Evolutionary conservation across 257 asterid genomes (phyloP).

Genomic region (Jasminum sambac): DNA sequence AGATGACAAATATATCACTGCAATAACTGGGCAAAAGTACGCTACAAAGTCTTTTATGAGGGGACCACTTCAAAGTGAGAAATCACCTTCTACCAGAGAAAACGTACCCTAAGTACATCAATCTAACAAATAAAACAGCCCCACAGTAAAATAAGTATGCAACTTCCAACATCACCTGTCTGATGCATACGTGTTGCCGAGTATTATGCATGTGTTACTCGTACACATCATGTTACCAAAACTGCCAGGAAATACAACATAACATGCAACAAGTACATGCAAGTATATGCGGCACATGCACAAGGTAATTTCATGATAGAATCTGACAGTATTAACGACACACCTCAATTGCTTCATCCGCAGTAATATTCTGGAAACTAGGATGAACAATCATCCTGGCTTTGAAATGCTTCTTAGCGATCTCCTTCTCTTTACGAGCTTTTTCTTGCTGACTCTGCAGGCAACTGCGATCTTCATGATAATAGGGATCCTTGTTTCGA

Average conservation of each 20-base stretch:
- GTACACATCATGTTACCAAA: background rate
- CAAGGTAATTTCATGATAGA: constrained; percentile 10
- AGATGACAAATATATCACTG: background rate
- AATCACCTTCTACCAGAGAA: background rate
- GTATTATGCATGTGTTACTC: background rate
- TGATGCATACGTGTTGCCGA: background rate
- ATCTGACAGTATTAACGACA: constrained; percentile 18
- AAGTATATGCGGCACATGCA: constrained; percentile 16
- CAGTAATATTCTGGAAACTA: constrained; percentile 78
- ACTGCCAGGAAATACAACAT: background rate
- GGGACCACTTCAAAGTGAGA: background rate
- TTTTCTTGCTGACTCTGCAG: constrained; percentile 59
- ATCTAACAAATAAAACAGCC: background rate
- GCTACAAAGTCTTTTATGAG: background rate
- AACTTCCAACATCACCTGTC: background rate
- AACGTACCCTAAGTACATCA: background rate
- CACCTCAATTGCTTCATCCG: constrained; percentile 85
- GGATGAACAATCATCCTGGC: constrained; percentile 96
- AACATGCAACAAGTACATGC: background rate
- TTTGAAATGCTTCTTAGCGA: constrained; percentile 81
- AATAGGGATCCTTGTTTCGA: constrained; percentile 62
- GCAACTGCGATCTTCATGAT: constrained; percentile 68
- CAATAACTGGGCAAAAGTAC: background rate
- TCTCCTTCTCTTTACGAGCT: constrained; percentile 79
- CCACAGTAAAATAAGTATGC: background rate